A percentile compares a stretch with the other conserved stretches of the same genome.
These are phyloP conservation scores for Brettanomyces bruxellensis DNA, from an alignment of 805 yeast species.

Conservation along the genomic window DNA sequence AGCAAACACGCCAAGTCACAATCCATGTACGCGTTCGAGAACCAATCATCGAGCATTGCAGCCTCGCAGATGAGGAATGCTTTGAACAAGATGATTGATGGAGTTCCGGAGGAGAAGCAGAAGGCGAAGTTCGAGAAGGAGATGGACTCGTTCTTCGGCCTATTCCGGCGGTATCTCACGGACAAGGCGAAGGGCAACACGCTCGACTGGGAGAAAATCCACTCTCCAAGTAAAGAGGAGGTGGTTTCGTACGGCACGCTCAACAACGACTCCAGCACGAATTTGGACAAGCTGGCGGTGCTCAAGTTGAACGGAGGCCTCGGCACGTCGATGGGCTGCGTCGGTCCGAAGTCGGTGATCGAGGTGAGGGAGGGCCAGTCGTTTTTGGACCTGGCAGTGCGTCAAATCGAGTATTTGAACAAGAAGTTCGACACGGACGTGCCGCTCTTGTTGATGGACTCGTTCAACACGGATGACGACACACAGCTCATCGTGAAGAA, in stretches of 20 bases:
- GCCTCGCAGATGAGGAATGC: slow-evolving; percentile 98
- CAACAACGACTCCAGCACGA: slow-evolving; percentile 28
- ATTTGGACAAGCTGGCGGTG: slow-evolving; percentile 82
- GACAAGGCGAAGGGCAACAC: slow-evolving; percentile 83
- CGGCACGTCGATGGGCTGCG: slow-evolving; percentile 99
- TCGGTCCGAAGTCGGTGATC: slow-evolving; percentile 95
- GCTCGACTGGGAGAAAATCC: slow-evolving; percentile 91
- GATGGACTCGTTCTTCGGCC: slow-evolving; percentile 89
- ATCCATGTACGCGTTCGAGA: slow-evolving; percentile 84
- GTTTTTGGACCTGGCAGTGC: slow-evolving; percentile 87
- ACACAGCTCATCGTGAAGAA: slow-evolving; percentile 93
- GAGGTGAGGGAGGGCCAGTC: slow-evolving; percentile 99
- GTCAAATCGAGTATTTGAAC: slow-evolving; percentile 94
- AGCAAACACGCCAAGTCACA: slow-evolving; percentile 61
- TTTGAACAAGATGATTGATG: slow-evolving; percentile 78
- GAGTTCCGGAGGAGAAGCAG: slow-evolving; percentile 45
- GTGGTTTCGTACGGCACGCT: slow-evolving; percentile 71
- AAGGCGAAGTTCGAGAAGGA: slow-evolving; percentile 69
- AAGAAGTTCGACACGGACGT: slow-evolving; percentile 86
- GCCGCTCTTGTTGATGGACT: slow-evolving; percentile 94
- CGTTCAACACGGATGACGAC: slow-evolving; percentile 95
- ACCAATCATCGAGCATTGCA: slow-evolving; percentile 88
- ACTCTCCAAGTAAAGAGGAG: slow-evolving; percentile 83
- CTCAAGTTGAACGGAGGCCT: slow-evolving; percentile 95
- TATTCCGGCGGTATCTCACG: slow-evolving; percentile 84